phyloP scores from a whole-genome alignment of 768 basidiomycete species.

The Xerocomus potaroensis region DNA sequence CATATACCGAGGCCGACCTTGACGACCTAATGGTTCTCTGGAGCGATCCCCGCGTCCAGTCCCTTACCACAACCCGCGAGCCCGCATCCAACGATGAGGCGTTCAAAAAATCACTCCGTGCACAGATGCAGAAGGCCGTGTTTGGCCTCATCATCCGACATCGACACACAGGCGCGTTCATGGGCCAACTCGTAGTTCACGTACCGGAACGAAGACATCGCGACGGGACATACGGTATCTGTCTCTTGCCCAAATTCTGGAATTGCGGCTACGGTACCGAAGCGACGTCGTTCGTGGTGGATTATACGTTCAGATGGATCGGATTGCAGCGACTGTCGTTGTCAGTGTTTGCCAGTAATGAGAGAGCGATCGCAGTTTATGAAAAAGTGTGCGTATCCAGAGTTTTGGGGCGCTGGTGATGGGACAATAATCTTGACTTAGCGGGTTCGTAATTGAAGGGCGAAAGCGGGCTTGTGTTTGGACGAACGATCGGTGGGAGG shows the following conservation, averaged over 20 bases:
- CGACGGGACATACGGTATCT: constrained; percentile 32
- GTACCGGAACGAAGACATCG: constrained; percentile 25
- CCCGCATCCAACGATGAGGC: constrained; percentile 13
- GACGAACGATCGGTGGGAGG: constrained; percentile 35
- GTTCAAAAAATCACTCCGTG: constrained; percentile 16
- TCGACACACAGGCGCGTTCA: constrained; percentile 27
- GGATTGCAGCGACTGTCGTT: constrained; percentile 40
- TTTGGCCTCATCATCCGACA: constrained; percentile 28
- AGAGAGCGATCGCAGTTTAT: constrained; percentile 37
- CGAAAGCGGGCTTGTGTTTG: constrained; percentile 34
- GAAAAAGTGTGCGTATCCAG: constrained; percentile 36
- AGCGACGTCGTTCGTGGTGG: constrained; percentile 36
- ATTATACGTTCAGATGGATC: constrained; percentile 38
- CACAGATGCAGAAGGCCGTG: constrained; percentile 22
- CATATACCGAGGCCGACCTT: constrained; percentile 31
- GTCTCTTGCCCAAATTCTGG: constrained; percentile 32
- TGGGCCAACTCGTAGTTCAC: constrained; percentile 31
- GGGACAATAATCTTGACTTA: constrained; percentile 10
- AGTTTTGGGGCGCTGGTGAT: neutral
- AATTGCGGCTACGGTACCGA: constrained; percentile 40
- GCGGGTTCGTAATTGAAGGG: constrained; percentile 41
- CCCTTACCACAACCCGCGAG: constrained; percentile 13
- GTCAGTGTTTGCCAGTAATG: constrained; percentile 36
- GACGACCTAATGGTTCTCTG: constrained; percentile 27
- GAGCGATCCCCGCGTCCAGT: constrained; percentile 28